Percentiles rank a stretch among this genome's conserved stretches.
These are phyloP conservation scores for Pestalotiopsis sp. DNA, from an alignment of 2,329 filamentous ascomycete genomes.

Conservation along the genomic window DNA sequence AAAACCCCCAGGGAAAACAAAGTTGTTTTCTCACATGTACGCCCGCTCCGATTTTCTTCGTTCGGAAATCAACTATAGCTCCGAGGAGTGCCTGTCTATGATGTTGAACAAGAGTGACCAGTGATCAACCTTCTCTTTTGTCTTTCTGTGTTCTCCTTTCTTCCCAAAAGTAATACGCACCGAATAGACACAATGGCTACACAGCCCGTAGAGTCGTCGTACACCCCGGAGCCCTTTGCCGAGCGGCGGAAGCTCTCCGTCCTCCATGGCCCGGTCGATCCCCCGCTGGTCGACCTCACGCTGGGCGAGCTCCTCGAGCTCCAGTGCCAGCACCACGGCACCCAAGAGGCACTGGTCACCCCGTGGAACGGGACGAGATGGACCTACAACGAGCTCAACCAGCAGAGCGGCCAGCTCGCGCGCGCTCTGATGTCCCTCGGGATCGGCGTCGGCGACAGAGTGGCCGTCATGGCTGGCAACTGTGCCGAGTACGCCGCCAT, in stretches of 20 bases:
- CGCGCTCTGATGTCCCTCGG: constrained; percentile 68
- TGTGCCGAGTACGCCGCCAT: constrained; percentile 78
- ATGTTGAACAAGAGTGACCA: background rate
- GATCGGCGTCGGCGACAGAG: constrained; percentile 66
- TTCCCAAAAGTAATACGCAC: background rate
- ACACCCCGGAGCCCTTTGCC: constrained; percentile 16
- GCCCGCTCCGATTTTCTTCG: background rate
- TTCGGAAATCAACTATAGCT: background rate
- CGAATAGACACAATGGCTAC: constrained; percentile 24
- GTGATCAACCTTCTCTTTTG: background rate
- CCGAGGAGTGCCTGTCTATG: background rate
- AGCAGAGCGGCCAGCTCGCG: constrained; percentile 61
- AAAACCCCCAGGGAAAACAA: background rate
- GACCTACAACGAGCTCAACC: constrained; percentile 67
- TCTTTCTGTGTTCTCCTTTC: background rate
- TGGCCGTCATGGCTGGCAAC: constrained; percentile 78
- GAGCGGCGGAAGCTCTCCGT: constrained; percentile 51
- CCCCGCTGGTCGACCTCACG: constrained; percentile 69
- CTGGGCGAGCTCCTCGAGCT: constrained; percentile 72
- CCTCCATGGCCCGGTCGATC: constrained; percentile 67
- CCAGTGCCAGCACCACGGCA: constrained; percentile 65
- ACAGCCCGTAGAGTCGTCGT: constrained; percentile 18
- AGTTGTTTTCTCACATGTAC: background rate
- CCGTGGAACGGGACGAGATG: constrained; percentile 76
- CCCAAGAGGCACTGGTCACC: constrained; percentile 69